These are phyloP conservation scores for Apiospora sp. DNA, from an alignment of 2,329 filamentous ascomycete species.

Conservation along the genomic window DNA sequence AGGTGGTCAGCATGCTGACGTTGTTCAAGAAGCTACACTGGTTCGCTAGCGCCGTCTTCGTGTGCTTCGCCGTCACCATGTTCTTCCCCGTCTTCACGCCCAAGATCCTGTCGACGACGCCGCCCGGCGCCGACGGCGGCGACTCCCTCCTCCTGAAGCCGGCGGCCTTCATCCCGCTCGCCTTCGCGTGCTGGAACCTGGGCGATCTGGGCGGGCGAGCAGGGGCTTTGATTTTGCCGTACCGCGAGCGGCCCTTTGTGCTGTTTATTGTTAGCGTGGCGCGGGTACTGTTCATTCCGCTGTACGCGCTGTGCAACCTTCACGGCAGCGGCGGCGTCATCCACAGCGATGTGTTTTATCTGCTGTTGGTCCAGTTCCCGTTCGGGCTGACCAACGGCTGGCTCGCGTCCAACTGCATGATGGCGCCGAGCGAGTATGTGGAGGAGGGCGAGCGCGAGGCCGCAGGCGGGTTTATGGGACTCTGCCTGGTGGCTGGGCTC, in stretches of 20 bases:
- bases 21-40: conserved; percentile 83
- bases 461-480: conserved; percentile 90
- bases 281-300: conserved; percentile 76
- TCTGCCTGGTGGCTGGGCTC: conserved; percentile 86
- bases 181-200: conserved; percentile 91
- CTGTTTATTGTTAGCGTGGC: conserved; percentile 74
- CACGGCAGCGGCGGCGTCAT: conserved; percentile 77
- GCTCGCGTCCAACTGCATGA: conserved; percentile 89
- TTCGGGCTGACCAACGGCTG: conserved; percentile 91
- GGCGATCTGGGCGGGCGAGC: conserved; percentile 85
- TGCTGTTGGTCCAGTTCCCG: conserved; percentile 80
- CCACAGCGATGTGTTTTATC: conserved; percentile 85
- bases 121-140: conserved; percentile 49
- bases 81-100: conserved; percentile 92
- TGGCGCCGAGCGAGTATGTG: conserved; percentile 84
- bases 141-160: conserved; percentile 67
- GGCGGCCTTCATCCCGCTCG: conserved; percentile 85
- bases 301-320: conserved; percentile 92
- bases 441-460: conserved; percentile 84
- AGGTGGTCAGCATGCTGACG: conserved; percentile 61
- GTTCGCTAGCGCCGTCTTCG: conserved; percentile 77
- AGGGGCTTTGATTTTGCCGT: conserved; percentile 63
- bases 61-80: conserved; percentile 89
- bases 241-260: conserved; percentile 66
- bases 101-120: conserved; percentile 62